Evolutionary conservation across 495 filamentous ascomycete species (phyloP).

Genomic region (Jackrogersella minutella): DNA sequence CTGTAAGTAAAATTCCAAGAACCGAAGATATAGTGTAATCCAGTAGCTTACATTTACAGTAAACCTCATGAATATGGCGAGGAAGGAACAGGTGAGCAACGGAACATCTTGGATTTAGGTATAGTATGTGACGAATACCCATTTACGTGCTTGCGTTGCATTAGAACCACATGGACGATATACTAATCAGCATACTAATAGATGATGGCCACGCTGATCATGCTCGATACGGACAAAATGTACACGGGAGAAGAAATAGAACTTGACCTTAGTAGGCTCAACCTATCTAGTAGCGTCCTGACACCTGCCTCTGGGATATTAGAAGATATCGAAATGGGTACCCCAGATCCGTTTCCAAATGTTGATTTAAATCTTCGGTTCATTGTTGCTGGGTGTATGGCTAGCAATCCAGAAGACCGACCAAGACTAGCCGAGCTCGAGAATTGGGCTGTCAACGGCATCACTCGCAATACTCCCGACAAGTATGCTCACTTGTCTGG

Average conservation of each 20-base stretch:
- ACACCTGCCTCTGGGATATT: conserved; percentile 3
- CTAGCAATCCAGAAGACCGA: neutral
- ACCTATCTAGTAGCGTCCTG: neutral
- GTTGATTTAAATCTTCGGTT: neutral
- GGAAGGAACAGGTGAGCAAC: neutral
- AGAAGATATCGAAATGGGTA: neutral
- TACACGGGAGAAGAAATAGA: conserved; percentile 14
- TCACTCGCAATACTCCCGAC: neutral
- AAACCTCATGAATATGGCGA: neutral
- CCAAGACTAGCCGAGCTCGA: neutral
- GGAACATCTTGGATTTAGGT: conserved; percentile 12
- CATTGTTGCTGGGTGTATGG: conserved; percentile 11
- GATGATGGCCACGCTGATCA: conserved; percentile 13
- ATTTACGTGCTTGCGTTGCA: neutral
- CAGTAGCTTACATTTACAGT: neutral
- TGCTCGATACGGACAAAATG: neutral
- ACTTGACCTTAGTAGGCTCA: neutral
- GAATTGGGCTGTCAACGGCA: neutral
- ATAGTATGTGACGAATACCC: neutral
- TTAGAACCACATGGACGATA: neutral
- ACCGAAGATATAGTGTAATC: neutral
- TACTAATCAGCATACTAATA: neutral
- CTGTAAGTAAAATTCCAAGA: neutral
- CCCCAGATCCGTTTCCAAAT: neutral
- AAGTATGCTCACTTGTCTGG: too few relatives aligned